Percentiles rank a stretch among this genome's conserved stretches.
phyloP scores from a whole-genome alignment of 1,284 basidiomycete genomes.

The Pseudozyma thailandica region DNA sequence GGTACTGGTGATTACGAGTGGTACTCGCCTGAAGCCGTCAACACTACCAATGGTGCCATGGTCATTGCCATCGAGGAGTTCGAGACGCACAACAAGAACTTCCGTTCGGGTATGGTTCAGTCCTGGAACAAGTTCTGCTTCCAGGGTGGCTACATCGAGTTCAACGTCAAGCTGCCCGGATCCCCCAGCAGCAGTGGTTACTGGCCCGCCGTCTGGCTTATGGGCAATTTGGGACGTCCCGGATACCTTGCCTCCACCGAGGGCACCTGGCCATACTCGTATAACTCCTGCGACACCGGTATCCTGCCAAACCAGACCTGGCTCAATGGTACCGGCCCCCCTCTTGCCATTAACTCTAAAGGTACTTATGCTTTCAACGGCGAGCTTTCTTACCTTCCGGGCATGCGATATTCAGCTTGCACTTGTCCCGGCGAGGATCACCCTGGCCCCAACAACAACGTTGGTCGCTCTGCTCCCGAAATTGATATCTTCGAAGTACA shows the following conservation, averaged over 20 bases:
- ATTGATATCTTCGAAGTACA: slow-evolving; percentile 69
- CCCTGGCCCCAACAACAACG: slow-evolving; percentile 60
- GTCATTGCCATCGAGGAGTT: slow-evolving; percentile 57
- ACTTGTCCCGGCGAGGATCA: slow-evolving; percentile 62
- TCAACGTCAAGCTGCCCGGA: slow-evolving; percentile 56
- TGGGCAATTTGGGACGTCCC: slow-evolving; percentile 65
- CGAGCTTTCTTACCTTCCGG: slow-evolving; percentile 53
- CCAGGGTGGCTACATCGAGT: slow-evolving; percentile 67
- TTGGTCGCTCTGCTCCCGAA: slow-evolving; percentile 66
- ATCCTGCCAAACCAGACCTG: slow-evolving; percentile 62
- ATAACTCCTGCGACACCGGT: slow-evolving; percentile 66
- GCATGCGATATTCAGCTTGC: slow-evolving; percentile 63
- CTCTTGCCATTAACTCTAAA: slow-evolving; percentile 34
- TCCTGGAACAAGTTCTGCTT: slow-evolving; percentile 68
- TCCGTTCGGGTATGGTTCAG: slow-evolving; percentile 67
- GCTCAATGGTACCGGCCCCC: slow-evolving; percentile 52
- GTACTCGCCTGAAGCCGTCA: slow-evolving; percentile 67
- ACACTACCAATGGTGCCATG: slow-evolving; percentile 57
- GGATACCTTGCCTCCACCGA: slow-evolving; percentile 66
- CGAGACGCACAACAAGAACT: slow-evolving; percentile 60
- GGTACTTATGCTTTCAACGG: slow-evolving; percentile 58
- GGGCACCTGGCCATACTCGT: slow-evolving; percentile 69
- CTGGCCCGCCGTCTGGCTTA: slow-evolving; percentile 70
- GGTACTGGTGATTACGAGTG: slow-evolving; percentile 67
- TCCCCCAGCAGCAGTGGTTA: slow-evolving; percentile 68